Percentiles rank a stretch among this genome's conserved stretches.
These are phyloP conservation scores for Sistotremastrum niveocremeum DNA, from an alignment of 768 basidiomycete species.

Conservation along the genomic window DNA sequence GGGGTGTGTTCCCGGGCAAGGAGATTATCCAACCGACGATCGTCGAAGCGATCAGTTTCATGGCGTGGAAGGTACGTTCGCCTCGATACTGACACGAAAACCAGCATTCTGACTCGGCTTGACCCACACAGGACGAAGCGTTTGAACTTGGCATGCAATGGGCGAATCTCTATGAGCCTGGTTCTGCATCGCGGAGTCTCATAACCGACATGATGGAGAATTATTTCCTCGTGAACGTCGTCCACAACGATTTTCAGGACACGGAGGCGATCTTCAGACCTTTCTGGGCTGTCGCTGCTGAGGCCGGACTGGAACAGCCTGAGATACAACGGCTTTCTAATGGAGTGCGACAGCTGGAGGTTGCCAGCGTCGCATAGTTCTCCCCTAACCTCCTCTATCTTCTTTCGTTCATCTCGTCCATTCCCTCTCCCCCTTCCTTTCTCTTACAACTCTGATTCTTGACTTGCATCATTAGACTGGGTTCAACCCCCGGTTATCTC, in stretches of 20 bases:
- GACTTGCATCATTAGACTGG: constrained; percentile 31
- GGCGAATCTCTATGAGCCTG: constrained; percentile 74
- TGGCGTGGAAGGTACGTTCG: constrained; percentile 83
- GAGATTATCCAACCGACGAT: constrained; percentile 94
- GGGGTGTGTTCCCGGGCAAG: constrained; percentile 97
- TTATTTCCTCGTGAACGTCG: constrained; percentile 83
- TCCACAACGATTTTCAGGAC: constrained; percentile 91
- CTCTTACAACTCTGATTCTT: constrained; percentile 12
- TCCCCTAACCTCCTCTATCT: background rate
- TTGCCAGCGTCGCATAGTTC: background rate
- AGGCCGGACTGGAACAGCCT: constrained; percentile 29
- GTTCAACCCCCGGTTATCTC: constrained; percentile 70
- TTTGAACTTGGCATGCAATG: constrained; percentile 87
- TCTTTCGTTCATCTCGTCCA: constrained; percentile 8
- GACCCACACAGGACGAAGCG: constrained; percentile 66
- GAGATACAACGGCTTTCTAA: background rate
- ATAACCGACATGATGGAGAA: constrained; percentile 70
- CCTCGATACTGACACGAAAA: too few relatives aligned
- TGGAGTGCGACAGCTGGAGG: background rate
- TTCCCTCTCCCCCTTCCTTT: constrained; percentile 13
- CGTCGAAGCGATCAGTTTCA: constrained; percentile 94
- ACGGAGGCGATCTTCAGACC: constrained; percentile 74
- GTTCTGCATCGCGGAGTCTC: constrained; percentile 59
- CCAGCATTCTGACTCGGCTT: background rate
- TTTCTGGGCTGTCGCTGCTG: constrained; percentile 65